A percentile compares a stretch with the other conserved stretches of the same genome.
Conservation (phyloP, 2,329 filamentous ascomycete genomes). For the Botrytis deweyae region DNA sequence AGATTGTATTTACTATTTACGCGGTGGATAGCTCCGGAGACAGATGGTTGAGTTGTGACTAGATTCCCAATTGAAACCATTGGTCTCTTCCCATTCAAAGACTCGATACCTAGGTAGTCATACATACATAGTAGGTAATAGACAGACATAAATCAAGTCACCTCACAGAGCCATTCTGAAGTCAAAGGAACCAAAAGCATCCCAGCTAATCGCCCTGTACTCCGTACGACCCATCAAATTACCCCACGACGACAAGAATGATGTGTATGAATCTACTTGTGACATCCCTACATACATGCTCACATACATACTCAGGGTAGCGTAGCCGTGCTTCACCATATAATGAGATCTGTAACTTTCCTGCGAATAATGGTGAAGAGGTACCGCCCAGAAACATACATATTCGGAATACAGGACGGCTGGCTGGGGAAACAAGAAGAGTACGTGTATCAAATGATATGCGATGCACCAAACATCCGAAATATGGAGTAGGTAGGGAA, state of each 20-base stretch:
- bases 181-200: not conserved
- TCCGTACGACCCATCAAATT: conserved; percentile 14
- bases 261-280: conserved; percentile 6
- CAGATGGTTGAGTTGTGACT: not conserved
- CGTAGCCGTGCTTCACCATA: not conserved
- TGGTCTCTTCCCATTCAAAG: not conserved
- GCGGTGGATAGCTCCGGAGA: not conserved
- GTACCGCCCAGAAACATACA: not conserved
- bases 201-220: conserved; percentile 17
- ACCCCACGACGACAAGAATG: conserved; percentile 14
- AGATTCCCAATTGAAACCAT: not conserved
- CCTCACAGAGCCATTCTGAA: not conserved
- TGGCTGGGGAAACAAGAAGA: not conserved
- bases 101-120: not conserved
- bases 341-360: not conserved
- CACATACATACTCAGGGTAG: conserved; percentile 3
- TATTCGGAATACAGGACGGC: not conserved
- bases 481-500: not conserved
- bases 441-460: conserved; percentile 10
- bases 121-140: not conserved
- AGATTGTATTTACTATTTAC: too few species aligned
- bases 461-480: not conserved
- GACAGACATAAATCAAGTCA: not conserved
- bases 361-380: not conserved
- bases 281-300: not conserved